Evolutionary conservation across 2,329 filamentous ascomycete species (phyloP).

Genomic region (Bimuria novae-zelandiae): DNA sequence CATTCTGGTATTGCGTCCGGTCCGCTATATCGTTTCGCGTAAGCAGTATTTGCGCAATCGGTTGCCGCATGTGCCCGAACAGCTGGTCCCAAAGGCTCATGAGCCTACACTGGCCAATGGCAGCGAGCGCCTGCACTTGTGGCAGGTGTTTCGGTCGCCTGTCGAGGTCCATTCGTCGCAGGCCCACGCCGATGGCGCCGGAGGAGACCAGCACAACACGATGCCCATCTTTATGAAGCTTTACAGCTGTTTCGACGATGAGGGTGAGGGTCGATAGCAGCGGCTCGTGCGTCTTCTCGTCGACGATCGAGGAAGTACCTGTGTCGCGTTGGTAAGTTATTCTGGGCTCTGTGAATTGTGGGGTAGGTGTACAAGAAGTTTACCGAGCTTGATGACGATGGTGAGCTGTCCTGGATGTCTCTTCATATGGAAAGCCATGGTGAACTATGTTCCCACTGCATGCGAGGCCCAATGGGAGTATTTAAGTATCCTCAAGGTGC

Average conservation of each 20-base stretch:
- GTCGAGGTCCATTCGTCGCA: conserved; percentile 86
- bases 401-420: conserved; percentile 62
- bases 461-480: too few relatives aligned
- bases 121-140: conserved; percentile 88
- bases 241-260: conserved; percentile 92
- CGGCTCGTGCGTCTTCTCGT: conserved; percentile 93
- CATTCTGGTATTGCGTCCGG: conserved; percentile 93
- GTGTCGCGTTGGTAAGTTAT: conserved; percentile 34
- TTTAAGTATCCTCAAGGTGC: neutral
- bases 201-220: conserved; percentile 96
- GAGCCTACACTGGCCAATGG: conserved; percentile 92
- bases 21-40: conserved; percentile 97
- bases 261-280: conserved; percentile 86
- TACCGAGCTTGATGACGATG: conserved; percentile 88
- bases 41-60: conserved; percentile 90
- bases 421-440: conserved; percentile 49
- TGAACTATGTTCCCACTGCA: neutral
- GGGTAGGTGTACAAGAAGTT: conserved; percentile 29
- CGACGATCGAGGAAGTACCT: conserved; percentile 99
- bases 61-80: conserved; percentile 85
- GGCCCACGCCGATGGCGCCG: conserved; percentile 91
- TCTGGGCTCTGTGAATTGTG: conserved; percentile 22
- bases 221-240: conserved; percentile 86
- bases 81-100: conserved; percentile 96
- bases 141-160: conserved; percentile 89